Conservation (phyloP, 805 yeast species). For the Ogataea corticis region DNA sequence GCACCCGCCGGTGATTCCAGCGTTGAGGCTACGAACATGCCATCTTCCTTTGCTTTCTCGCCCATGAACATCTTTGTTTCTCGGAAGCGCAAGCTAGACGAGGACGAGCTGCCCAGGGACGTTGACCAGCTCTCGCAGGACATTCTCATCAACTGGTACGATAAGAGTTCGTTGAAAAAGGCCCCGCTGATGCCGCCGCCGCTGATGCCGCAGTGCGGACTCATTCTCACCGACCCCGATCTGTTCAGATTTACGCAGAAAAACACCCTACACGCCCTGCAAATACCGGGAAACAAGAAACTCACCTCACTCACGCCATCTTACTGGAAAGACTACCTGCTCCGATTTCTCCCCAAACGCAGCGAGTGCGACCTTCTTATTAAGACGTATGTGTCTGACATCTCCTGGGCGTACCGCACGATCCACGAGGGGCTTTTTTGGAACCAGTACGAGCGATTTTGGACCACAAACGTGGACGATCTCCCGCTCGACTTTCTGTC, state of each 20-base stretch:
- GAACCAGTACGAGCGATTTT: constrained; percentile 7
- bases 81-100: not conserved
- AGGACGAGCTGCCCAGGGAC: not conserved
- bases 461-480: constrained; percentile 1
- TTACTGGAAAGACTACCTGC: constrained; percentile 7
- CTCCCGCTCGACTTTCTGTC: constrained; percentile 10
- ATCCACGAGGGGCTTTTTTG: constrained; percentile 11
- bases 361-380: constrained; percentile 15
- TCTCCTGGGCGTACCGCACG: constrained; percentile 14
- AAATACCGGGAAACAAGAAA: not conserved
- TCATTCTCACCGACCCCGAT: not conserved
- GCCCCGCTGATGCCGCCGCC: constrained; percentile 1
- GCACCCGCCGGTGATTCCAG: too few species aligned
- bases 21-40: not conserved
- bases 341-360: constrained; percentile 9
- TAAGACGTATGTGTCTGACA: constrained; percentile 7
- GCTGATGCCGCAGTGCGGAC: not conserved
- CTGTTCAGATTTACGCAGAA: constrained; percentile 1
- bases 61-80: not conserved
- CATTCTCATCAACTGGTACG: constrained; percentile 10
- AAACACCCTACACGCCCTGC: constrained; percentile 1
- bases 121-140: constrained; percentile 1
- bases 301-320: not conserved
- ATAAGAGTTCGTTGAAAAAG: constrained; percentile 5
- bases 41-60: not conserved